A percentile compares a stretch with the other conserved stretches of the same genome.
phyloP scores from a whole-genome alignment of 176 grass and related monocot genomes.

The Bromus sterilis region DNA sequence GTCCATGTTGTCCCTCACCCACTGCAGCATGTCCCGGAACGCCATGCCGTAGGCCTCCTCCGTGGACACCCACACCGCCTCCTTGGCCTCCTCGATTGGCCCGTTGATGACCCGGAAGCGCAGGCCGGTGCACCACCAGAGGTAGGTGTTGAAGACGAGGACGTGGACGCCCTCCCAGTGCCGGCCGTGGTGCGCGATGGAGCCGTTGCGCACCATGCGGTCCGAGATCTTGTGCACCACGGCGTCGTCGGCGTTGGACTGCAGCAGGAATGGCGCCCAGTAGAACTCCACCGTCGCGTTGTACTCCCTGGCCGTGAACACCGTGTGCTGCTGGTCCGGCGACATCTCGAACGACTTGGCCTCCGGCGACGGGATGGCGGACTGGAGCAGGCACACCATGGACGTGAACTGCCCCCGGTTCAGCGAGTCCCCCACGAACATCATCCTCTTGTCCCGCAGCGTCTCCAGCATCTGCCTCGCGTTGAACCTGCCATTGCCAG shows the following conservation, averaged over 20 bases:
- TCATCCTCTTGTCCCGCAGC: conserved; percentile 55
- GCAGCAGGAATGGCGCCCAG: conserved; percentile 91
- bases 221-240: conserved; percentile 51
- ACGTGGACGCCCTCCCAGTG: conserved; percentile 62
- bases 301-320: conserved; percentile 56
- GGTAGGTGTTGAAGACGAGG: conserved; percentile 76
- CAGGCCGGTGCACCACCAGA: conserved; percentile 93
- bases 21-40: conserved; percentile 63
- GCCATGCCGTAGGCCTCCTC: conserved; percentile 77
- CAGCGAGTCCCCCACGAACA: conserved; percentile 84
- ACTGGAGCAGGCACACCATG: conserved; percentile 77
- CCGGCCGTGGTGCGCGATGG: conserved; percentile 55
- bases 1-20: conserved; percentile 76
- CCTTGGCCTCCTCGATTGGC: conserved; percentile 30
- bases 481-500: conserved; percentile 82
- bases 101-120: conserved; percentile 58
- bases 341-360: conserved; percentile 50
- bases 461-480: conserved; percentile 49
- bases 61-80: conserved; percentile 43
- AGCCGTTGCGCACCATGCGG: conserved; percentile 50
- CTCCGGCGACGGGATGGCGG: conserved; percentile 20
- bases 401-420: conserved; percentile 82
- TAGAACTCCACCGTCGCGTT: conserved; percentile 83
- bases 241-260: conserved; percentile 73
- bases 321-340: conserved; percentile 32